phyloP scores from a whole-genome alignment of 2,329 filamentous ascomycete genomes.

The Diplocarpon rosae region DNA sequence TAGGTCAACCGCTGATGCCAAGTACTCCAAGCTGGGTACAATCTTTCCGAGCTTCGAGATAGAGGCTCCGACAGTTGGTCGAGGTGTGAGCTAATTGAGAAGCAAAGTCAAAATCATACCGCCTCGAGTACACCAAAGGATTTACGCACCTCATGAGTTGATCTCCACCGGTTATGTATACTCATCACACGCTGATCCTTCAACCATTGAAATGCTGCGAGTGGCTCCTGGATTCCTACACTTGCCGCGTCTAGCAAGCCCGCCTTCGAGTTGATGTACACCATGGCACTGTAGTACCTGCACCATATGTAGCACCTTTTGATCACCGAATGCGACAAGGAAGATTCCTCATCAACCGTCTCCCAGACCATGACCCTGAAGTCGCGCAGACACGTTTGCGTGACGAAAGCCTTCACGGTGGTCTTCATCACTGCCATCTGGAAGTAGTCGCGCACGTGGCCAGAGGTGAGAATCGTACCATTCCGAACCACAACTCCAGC shows the following conservation, averaged over 20 bases:
- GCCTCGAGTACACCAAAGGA: too few species aligned
- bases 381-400: slow-evolving; percentile 3
- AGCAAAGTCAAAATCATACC: not conserved
- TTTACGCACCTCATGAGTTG: not conserved
- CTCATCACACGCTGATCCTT: slow-evolving; percentile 4
- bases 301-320: slow-evolving; percentile 6
- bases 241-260: slow-evolving; percentile 1
- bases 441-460: slow-evolving; percentile 5
- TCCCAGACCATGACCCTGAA: slow-evolving; percentile 4
- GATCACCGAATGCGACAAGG: slow-evolving; percentile 3
- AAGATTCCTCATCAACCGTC: slow-evolving; percentile 1
- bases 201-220: slow-evolving; percentile 4
- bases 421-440: slow-evolving; percentile 6
- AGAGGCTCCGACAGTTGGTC: not conserved
- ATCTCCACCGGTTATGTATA: slow-evolving; percentile 2
- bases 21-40: slow-evolving; percentile 1
- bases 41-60: slow-evolving; percentile 1
- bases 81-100: not conserved
- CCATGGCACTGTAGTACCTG: slow-evolving; percentile 5
- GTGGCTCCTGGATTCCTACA: not conserved
- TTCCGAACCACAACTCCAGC: slow-evolving; percentile 2
- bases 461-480: slow-evolving; percentile 1
- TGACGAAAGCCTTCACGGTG: slow-evolving; percentile 3
- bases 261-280: slow-evolving; percentile 4
- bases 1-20: not conserved